These are phyloP conservation scores for Linderina pennispora DNA, from an alignment of 192 early-diverging fungal genomes.

Conservation along the genomic window DNA sequence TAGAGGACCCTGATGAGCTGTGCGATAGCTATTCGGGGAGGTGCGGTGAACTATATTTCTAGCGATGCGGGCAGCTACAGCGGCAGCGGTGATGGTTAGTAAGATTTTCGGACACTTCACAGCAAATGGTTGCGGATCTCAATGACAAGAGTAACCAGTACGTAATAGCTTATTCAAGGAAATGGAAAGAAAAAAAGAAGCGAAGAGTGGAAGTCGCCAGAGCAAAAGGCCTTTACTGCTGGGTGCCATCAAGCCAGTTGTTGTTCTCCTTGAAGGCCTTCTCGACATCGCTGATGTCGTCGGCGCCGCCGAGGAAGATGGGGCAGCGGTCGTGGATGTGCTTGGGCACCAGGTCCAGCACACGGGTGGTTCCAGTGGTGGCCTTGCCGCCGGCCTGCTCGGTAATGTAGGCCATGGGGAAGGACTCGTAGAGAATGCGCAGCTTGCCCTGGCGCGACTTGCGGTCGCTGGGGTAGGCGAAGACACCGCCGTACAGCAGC, in stretches of 20 bases:
- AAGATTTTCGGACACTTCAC: no score
- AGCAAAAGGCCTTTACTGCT: no score
- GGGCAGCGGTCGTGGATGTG: conserved; percentile 85
- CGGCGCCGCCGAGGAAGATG: conserved; percentile 84
- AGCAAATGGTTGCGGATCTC: no score
- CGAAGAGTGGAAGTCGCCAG: no score
- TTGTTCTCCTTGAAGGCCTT: conserved; percentile 53
- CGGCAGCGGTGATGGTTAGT: no score
- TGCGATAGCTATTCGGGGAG: no score
- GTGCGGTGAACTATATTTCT: no score
- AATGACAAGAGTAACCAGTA: no score
- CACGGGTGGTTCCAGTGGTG: conserved; percentile 70
- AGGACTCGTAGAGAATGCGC: conserved; percentile 95
- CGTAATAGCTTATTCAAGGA: no score
- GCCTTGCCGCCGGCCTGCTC: conserved; percentile 97
- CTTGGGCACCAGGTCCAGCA: conserved; percentile 82
- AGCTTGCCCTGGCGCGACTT: conserved; percentile 86
- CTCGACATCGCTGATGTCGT: conserved; percentile 87
- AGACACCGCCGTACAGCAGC: conserved; percentile 85
- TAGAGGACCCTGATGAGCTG: no score
- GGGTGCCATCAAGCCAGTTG: conserved; percentile 37
- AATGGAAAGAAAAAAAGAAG: no score
- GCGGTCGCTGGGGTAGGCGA: conserved; percentile 77
- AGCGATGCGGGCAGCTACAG: no score
- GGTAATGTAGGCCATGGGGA: conserved; percentile 94